Evolutionary conservation across 371 early-diverging fungal genomes (phyloP), one percentile per base, ranked within the genome.

Genomic region (Ordospora colligata): DNA sequence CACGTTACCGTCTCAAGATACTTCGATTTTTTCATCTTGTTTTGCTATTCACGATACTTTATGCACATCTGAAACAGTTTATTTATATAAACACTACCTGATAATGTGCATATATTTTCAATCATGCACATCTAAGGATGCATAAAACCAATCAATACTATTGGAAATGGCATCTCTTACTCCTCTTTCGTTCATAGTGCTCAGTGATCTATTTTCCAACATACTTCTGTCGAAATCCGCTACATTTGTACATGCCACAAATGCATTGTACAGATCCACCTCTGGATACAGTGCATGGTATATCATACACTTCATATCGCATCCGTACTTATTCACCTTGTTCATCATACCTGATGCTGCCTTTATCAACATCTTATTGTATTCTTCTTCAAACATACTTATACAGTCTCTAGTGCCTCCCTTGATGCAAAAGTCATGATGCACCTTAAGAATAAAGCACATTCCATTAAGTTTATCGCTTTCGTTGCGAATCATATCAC

Each of bases 11-110:
- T 42, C 14, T 66, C 66, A 8, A 46, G 45, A 19, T 66, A 66
- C 19, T 66, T 44, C 5, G 19, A 86, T 88, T 67, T 87, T 89
- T 11, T 88, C 88, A 4, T 84, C 90, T 4, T 89, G 88, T 81
- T 72, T 89, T 71, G 83, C 90, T 25, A 83, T 90, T 37, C 1
- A 2, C 12, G 27, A 27, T 8, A n/a, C 25, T 58, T 58, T 58
- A 58, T 37, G 58, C 58, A 37, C 58, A 46, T 17, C 45, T 66
- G 66, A 66, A 66, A 66, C 58, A 58, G 14, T 27, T 58, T 58
- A 32, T 32, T 32, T 32, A 32, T 32, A 32, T 32, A 32, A 32
- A 32, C 32, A 32, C 32, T 5, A 32, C 32, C 32, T 32, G 1
- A 32, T 1, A 32, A 5, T 32, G 1, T 1, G 32, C 1, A 2